phyloP scores from a whole-genome alignment of 768 basidiomycete genomes.

The Suillus decipiens region DNA sequence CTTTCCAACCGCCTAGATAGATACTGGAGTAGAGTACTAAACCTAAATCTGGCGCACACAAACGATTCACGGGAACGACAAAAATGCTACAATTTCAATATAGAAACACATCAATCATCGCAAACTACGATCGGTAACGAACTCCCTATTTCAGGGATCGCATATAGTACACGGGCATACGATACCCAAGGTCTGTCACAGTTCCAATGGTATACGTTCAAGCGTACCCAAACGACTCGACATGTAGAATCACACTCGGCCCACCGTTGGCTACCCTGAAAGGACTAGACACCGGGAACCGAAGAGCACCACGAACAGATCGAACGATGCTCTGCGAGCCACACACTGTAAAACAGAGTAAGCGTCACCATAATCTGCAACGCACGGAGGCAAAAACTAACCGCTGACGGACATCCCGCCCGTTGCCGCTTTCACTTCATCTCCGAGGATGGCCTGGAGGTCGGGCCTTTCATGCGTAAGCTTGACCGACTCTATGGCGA shows the following conservation, averaged over 20 bases:
- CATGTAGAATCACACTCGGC: slow-evolving; percentile 45
- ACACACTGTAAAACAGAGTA: slow-evolving; percentile 39
- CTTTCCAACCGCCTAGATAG: no score
- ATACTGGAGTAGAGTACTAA: no score
- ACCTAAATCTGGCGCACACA: no score
- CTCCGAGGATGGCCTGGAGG: slow-evolving; percentile 31
- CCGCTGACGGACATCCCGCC: slow-evolving; percentile 47
- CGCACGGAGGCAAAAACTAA: slow-evolving; percentile 20
- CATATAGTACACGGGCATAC: background rate
- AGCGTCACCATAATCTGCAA: no score
- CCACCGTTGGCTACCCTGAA: slow-evolving; percentile 43
- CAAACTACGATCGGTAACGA: background rate
- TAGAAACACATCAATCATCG: no score
- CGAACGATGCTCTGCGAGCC: slow-evolving; percentile 40
- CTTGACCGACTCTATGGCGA: slow-evolving; percentile 26
- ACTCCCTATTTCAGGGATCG: background rate
- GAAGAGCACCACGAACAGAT: slow-evolving; percentile 39
- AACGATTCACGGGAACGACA: no score
- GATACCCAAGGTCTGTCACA: background rate
- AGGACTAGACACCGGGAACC: slow-evolving; percentile 32
- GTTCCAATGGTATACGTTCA: slow-evolving; percentile 3
- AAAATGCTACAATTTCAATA: no score
- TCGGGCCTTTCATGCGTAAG: slow-evolving; percentile 41
- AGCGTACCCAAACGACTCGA: slow-evolving; percentile 46
- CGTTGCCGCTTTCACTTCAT: slow-evolving; percentile 33